Evolutionary conservation across 768 basidiomycete species (phyloP).

Genomic region (Psilocybe sp.): DNA sequence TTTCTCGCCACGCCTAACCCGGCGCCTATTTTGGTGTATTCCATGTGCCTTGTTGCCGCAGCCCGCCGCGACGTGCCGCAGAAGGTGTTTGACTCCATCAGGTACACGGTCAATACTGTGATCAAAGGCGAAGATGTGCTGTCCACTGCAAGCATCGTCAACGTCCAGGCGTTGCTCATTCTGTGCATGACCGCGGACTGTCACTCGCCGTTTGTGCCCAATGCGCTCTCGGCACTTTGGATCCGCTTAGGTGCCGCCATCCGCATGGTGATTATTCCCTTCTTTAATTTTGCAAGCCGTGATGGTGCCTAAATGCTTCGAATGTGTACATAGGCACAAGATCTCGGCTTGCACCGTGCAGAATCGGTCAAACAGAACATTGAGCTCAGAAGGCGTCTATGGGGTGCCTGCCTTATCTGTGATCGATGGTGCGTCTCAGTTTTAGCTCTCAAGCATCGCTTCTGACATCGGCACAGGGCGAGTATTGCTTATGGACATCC

Average conservation of each 20-base stretch:
- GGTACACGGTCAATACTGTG: constrained; percentile 81
- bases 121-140: constrained; percentile 91
- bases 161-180: constrained; percentile 86
- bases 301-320: constrained; percentile 3
- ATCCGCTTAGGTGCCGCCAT: constrained; percentile 86
- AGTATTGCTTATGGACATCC: constrained; percentile 91
- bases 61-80: constrained; percentile 82
- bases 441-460: constrained; percentile 2
- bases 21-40: constrained; percentile 83
- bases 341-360: constrained; percentile 91
- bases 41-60: constrained; percentile 91
- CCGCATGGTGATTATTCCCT: constrained; percentile 68
- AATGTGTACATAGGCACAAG: constrained; percentile 71
- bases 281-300: not conserved
- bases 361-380: constrained; percentile 83
- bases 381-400: constrained; percentile 84
- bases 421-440: constrained; percentile 77
- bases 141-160: constrained; percentile 79
- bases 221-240: constrained; percentile 83
- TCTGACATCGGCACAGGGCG: constrained; percentile 46
- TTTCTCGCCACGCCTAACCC: constrained; percentile 76
- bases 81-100: constrained; percentile 84
- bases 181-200: constrained; percentile 86
- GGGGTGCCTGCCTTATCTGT: constrained; percentile 92
- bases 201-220: constrained; percentile 87